phyloP scores from a whole-genome alignment of 1,284 basidiomycete genomes.

The Sporisorium scitamineum region DNA sequence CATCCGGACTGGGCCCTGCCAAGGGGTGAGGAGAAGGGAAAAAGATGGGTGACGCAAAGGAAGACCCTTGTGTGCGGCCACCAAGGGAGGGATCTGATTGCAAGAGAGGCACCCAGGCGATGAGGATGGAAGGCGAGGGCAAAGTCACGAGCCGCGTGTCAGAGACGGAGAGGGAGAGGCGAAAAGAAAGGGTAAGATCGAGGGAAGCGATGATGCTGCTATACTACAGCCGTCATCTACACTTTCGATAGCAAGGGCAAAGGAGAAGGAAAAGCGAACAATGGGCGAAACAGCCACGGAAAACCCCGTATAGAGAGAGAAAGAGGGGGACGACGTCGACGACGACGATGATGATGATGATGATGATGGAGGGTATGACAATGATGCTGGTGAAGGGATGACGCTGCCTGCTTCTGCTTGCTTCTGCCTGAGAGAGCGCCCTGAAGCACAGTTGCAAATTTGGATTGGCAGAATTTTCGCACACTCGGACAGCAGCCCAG shows the following conservation, averaged over 20 bases:
- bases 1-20: conserved; percentile 2
- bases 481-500: neutral
- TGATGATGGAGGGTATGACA: neutral
- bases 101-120: conserved; percentile 3
- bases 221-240: conserved; percentile 23
- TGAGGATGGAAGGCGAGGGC: neutral
- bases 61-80: neutral
- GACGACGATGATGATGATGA: neutral
- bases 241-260: neutral
- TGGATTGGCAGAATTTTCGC: conserved; percentile 5
- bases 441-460: conserved; percentile 1
- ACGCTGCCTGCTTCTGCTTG: neutral
- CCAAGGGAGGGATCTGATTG: conserved; percentile 1
- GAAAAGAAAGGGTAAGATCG: neutral
- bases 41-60: conserved; percentile 12
- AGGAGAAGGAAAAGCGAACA: neutral
- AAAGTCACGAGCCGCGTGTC: neutral
- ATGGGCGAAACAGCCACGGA: neutral
- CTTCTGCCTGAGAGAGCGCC: neutral
- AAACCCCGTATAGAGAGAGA: no score
- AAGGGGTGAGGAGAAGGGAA: neutral
- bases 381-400: neutral
- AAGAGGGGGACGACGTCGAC: no score
- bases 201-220: conserved; percentile 20
- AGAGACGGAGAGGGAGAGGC: neutral